Evolutionary conservation across 768 basidiomycete genomes (phyloP).

Genomic region (Lactarius vividus): DNA sequence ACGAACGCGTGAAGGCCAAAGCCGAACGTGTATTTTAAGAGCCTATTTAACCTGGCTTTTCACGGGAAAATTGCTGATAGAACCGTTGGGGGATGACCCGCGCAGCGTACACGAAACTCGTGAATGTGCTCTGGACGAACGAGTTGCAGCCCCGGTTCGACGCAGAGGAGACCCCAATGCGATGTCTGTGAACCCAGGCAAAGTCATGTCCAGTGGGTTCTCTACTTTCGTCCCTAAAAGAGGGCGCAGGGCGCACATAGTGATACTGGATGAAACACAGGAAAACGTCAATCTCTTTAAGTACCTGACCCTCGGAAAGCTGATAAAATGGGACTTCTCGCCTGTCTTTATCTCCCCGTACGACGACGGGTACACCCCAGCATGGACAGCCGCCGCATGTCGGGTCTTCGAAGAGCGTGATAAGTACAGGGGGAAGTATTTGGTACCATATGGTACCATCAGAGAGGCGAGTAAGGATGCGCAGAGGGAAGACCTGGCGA

Average conservation of each 20-base stretch:
- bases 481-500: constrained; percentile 35
- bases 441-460: constrained; percentile 38
- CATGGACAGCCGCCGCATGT: constrained; percentile 43
- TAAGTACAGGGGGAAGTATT: constrained; percentile 39
- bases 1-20: constrained; percentile 21
- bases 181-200: constrained; percentile 44
- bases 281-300: constrained; percentile 26
- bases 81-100: not conserved
- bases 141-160: constrained; percentile 50
- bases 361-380: constrained; percentile 38
- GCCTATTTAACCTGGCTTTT: no score
- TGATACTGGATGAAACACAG: constrained; percentile 19
- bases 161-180: constrained; percentile 37
- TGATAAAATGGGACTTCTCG: constrained; percentile 23
- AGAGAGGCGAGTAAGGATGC: constrained; percentile 33
- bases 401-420: constrained; percentile 35
- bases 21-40: constrained; percentile 28
- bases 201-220: constrained; percentile 38
- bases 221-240: not conserved
- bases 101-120: constrained; percentile 51
- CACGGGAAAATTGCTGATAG: not conserved
- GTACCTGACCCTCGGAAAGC: constrained; percentile 14
- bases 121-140: constrained; percentile 47
- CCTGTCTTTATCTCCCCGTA: constrained; percentile 34
- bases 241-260: not conserved